Evolutionary conservation across 1,284 basidiomycete species (phyloP), one percentile per base, ranked within the genome.

Genomic region (Agroathelia rolfsii): DNA sequence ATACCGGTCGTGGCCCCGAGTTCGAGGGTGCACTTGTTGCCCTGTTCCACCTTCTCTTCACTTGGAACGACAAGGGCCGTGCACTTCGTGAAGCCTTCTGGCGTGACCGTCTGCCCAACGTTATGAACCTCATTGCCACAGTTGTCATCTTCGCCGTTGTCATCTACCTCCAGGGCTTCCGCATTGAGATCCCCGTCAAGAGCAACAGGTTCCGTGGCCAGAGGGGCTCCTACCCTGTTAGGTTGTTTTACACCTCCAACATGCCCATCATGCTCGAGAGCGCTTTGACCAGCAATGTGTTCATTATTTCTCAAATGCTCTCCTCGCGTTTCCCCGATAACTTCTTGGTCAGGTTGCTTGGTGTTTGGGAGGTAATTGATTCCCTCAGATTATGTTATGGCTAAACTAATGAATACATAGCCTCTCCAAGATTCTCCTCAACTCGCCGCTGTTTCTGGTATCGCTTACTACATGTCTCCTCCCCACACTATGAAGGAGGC

Each of bases 251-350:
- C 67, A 97, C 94, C 15, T 84, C 78, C 43, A 98, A 97, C 71
- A 97, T 97, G 94, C 93, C 94, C 42, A 98, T 98, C 70, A 98
- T 98, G 94, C 77, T 98, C 44, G 87, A 97, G 62, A 83, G 76
- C 16, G 93, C 94, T 8, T 69, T 97, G 39, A 93, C 90, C 6
- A 85, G 79, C 41, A 96, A 98, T 61, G 77, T 97, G 17, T 97
- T 93, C 66, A 88, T 98, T 57, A 75, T 98, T 52, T 88, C 81
- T 28, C 95, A 97, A 62, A 97, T 97, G 94, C 72, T 96, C 47
- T 76, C 80, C 24, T 69, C 67, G 32, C 76, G 94, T 26, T 97
- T 96, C 78, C 94, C 95, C 1, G 66, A 69, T 47, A 96, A 95
- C 68, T 59, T 97, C 44, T 66, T 96, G 42, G 89, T 97, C 46